Evolutionary conservation across 1,139 yeast genomes (phyloP).

Genomic region (Saccharomyces hybrid): DNA sequence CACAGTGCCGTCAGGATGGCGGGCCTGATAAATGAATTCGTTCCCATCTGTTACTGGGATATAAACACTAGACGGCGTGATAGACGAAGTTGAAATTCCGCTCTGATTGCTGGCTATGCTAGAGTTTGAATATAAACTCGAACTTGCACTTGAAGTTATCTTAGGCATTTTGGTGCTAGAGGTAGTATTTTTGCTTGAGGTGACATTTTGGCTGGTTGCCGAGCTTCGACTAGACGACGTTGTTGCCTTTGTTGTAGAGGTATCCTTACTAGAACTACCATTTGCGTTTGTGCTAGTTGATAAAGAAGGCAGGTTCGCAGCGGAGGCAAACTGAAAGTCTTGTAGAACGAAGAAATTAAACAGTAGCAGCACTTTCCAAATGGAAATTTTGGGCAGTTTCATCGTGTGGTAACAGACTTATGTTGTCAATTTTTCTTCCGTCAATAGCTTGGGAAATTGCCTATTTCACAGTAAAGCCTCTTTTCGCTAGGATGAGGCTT

Average conservation of each 20-base stretch:
- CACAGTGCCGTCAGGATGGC: constrained; percentile 58
- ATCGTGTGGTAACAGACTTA: neutral
- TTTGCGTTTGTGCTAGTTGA: neutral
- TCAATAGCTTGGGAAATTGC: neutral
- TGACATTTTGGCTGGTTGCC: neutral
- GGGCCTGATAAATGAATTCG: constrained; percentile 46
- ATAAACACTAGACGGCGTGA: constrained; percentile 3
- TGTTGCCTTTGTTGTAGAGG: neutral
- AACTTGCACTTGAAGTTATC: neutral
- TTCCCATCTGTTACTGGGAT: constrained; percentile 34
- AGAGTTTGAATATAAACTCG: neutral
- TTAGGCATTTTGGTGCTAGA: neutral
- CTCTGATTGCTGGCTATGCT: neutral
- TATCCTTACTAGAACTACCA: neutral
- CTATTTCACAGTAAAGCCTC: neutral
- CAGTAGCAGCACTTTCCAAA: neutral
- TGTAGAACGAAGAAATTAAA: neutral
- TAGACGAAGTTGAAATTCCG: neutral
- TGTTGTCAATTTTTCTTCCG: neutral
- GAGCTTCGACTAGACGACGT: neutral
- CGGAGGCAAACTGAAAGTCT: neutral
- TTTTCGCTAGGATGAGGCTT: neutral
- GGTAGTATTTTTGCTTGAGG: neutral
- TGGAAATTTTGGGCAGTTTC: neutral
- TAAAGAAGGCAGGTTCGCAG: neutral